Evolutionary conservation across 495 filamentous ascomycete genomes (phyloP).

Genomic region (Lepraria neglecta): DNA sequence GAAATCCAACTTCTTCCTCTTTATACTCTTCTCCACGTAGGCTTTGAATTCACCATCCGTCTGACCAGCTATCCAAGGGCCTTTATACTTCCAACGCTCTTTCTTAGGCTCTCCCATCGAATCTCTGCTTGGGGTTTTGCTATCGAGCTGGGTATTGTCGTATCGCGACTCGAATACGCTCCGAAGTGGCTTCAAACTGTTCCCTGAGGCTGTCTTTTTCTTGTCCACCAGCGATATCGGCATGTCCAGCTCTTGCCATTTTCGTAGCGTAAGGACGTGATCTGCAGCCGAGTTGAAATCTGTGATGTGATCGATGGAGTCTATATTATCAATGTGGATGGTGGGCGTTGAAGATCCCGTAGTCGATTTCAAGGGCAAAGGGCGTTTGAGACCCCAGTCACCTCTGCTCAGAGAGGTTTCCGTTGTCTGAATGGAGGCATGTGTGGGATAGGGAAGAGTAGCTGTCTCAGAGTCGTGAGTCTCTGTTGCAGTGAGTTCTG

Average conservation of each 20-base stretch:
- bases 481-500: constrained; percentile 38
- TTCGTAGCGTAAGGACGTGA: constrained; percentile 71
- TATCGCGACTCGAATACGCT: constrained; percentile 47
- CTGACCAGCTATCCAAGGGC: constrained; percentile 78
- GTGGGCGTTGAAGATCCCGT: constrained; percentile 59
- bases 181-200: constrained; percentile 24
- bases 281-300: constrained; percentile 81
- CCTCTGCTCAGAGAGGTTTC: constrained; percentile 64
- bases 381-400: constrained; percentile 92
- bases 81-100: constrained; percentile 65
- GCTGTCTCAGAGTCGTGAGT: constrained; percentile 55
- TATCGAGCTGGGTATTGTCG: constrained; percentile 43
- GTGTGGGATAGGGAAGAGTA: constrained; percentile 71
- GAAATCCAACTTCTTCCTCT: constrained; percentile 55
- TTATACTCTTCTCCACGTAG: constrained; percentile 58
- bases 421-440: constrained; percentile 78
- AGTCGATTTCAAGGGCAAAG: constrained; percentile 69
- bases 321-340: constrained; percentile 63
- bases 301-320: constrained; percentile 87
- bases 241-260: constrained; percentile 77
- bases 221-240: constrained; percentile 51
- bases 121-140: constrained; percentile 11
- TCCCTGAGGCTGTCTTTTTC: constrained; percentile 22
- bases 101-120: constrained; percentile 27
- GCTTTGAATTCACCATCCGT: constrained; percentile 61